These are phyloP conservation scores for Nannochloris sp. DNA, from an alignment of 139 green algal genomes.

Conservation along the genomic window DNA sequence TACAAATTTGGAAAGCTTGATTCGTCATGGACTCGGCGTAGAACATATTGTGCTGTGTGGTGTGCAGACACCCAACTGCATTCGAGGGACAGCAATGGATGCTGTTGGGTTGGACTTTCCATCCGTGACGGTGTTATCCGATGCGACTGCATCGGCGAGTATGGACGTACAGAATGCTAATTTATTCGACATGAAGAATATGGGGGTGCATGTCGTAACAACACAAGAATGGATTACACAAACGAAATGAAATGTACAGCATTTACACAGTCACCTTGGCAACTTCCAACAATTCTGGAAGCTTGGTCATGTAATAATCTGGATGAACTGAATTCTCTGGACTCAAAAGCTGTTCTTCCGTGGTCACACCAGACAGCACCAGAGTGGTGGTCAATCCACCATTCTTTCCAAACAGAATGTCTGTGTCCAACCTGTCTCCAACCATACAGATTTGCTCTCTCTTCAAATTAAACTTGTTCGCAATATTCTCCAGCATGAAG, in stretches of 20 bases:
- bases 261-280: slow-evolving; percentile 9
- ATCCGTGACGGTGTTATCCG: slow-evolving; percentile 39
- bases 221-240: neutral
- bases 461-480: slow-evolving; percentile 49
- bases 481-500: slow-evolving; percentile 98
- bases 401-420: slow-evolving; percentile 97
- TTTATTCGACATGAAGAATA: slow-evolving; percentile 28
- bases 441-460: slow-evolving; percentile 96
- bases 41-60: slow-evolving; percentile 14
- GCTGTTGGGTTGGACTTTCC: slow-evolving; percentile 55
- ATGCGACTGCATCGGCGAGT: slow-evolving; percentile 49
- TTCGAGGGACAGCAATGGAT: slow-evolving; percentile 61
- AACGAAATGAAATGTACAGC: neutral
- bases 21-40: neutral
- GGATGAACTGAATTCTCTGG: slow-evolving; percentile 80
- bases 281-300: slow-evolving; percentile 36
- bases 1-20: neutral
- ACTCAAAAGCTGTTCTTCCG: slow-evolving; percentile 67
- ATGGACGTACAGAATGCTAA: slow-evolving; percentile 44
- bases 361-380: slow-evolving; percentile 84
- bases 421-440: slow-evolving; percentile 96
- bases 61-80: slow-evolving; percentile 74
- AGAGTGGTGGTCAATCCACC: slow-evolving; percentile 84
- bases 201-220: neutral
- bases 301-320: slow-evolving; percentile 82